Conservation (phyloP, 1,284 basidiomycete species). For the Singerocomus inundabilis region DNA sequence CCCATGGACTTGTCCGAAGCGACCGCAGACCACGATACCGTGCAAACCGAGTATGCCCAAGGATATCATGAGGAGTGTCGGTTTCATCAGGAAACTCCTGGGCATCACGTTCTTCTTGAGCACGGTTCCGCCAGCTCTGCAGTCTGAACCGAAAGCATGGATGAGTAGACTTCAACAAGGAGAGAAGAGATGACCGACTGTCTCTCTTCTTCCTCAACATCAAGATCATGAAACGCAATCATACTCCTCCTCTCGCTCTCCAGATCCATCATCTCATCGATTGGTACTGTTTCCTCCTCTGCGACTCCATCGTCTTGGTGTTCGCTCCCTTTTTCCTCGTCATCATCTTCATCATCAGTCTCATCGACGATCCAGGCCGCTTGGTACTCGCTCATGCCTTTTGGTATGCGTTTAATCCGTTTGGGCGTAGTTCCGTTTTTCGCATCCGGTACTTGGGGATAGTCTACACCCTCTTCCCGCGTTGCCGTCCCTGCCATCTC, state of each 20-base stretch:
- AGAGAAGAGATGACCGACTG: conserved; percentile 54
- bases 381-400: conserved; percentile 91
- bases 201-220: conserved; percentile 78
- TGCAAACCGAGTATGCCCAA: conserved; percentile 87
- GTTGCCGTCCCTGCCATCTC: conserved; percentile 65
- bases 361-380: conserved; percentile 92
- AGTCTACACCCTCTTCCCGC: conserved; percentile 30
- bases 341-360: conserved; percentile 63
- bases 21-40: conserved; percentile 90
- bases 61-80: conserved; percentile 91
- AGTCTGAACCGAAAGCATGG: conserved; percentile 45
- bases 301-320: conserved; percentile 41
- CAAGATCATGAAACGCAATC: conserved; percentile 72
- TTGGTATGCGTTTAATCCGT: conserved; percentile 75
- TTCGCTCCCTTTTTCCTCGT: conserved; percentile 27
- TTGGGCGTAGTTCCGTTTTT: conserved; percentile 67
- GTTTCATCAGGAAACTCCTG: conserved; percentile 93
- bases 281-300: conserved; percentile 41
- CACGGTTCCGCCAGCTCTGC: conserved; percentile 63
- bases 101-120: conserved; percentile 76
- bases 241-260: conserved; percentile 49
- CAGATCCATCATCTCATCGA: conserved; percentile 59
- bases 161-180: conserved; percentile 6
- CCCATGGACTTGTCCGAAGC: conserved; percentile 96
- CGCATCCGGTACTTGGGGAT: conserved; percentile 57